These are phyloP conservation scores for Pyrenophora seminiperda DNA, from an alignment of 2,329 filamentous ascomycete genomes.

Conservation along the genomic window DNA sequence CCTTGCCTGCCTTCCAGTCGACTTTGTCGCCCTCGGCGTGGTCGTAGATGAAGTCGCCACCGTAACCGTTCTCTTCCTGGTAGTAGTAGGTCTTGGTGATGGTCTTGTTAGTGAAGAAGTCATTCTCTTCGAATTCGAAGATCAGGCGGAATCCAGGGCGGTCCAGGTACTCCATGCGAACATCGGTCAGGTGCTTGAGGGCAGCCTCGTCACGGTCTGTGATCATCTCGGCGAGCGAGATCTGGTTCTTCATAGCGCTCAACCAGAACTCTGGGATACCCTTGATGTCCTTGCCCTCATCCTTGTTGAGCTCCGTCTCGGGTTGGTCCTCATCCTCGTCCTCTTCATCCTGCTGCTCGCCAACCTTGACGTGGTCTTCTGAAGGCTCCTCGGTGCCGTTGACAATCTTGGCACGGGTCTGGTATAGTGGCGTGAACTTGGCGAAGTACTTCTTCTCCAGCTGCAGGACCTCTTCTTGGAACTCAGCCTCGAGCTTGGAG, in stretches of 20 bases:
- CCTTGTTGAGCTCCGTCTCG: constrained; percentile 63
- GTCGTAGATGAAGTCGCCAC: constrained; percentile 99
- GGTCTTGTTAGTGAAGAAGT: constrained; percentile 96
- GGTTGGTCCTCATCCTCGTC: constrained; percentile 56
- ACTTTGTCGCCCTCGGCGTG: constrained; percentile 98
- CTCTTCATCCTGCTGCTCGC: constrained; percentile 78
- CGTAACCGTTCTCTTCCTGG: constrained; percentile 97
- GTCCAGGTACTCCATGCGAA: constrained; percentile 99
- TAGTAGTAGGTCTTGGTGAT: constrained; percentile 99
- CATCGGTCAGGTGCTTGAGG: constrained; percentile 85
- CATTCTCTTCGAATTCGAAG: constrained; percentile 94
- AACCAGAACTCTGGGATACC: constrained; percentile 99
- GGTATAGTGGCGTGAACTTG: constrained; percentile 96
- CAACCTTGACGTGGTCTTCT: constrained; percentile 82
- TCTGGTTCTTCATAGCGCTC: constrained; percentile 99
- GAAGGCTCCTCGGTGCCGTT: constrained; percentile 87
- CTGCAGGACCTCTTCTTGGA: constrained; percentile 97
- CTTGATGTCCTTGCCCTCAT: constrained; percentile 61
- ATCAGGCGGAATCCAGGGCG: constrained; percentile 97
- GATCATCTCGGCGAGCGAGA: constrained; percentile 96
- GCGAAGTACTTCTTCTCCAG: constrained; percentile 99
- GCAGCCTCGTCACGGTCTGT: constrained; percentile 96
- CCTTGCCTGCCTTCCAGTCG: constrained; percentile 91
- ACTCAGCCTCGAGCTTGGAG: constrained; percentile 96
- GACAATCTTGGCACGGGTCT: constrained; percentile 91